Base-by-base conservation (phyloP, 176 grass and related monocot species). In the Oryza officinalis region DNA sequence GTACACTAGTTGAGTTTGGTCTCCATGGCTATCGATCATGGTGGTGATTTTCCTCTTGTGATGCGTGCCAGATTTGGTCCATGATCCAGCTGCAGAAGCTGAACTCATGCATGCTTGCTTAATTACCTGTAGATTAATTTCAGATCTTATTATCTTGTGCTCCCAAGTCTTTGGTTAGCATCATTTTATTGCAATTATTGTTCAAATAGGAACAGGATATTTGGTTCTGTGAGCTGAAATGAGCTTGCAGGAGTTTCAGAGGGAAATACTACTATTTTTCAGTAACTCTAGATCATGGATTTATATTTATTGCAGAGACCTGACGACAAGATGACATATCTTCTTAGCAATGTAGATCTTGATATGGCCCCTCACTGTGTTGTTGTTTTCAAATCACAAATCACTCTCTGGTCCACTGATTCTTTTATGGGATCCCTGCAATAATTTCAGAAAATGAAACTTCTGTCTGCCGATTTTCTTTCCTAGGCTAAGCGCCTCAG, bases 311-410 rank as follows among this genome's bases (percentile, higher is more conserved):
- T 65, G 27, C 18, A 25, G 11, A 17, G 1, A 43, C 26, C 31
- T 71, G 81, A 64, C 13, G 33, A 40, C 25, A 70, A 65, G 64
- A 61, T 69, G 74, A 85, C 74, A 33, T 71, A 1, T 10, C 33
- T 23, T 3, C 1, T 41, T 20, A 10, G 20, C 35, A 23, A 6
- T 23, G 10, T 20, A 73, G 80, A 43, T 83, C 38, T 13, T 28
- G 5, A 69, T 57, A 67, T 60, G 4, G 38, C 65, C 33, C 47
- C 27, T 35, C 50, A 0, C 6, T 5, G 52, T 71, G 66, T 7
- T 14, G 83, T 85, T 71, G 83, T 75, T 85, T 85, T 85, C 74
- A 18, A 8, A 14, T 49, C 17, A 1, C 35, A 46, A 54, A 70
- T 18, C 13, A 23, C 52, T 57, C 6, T 57, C 65, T 45, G 49